phyloP scores from a whole-genome alignment of 106 monocot genomes.

The Dendrobium catenatum region DNA sequence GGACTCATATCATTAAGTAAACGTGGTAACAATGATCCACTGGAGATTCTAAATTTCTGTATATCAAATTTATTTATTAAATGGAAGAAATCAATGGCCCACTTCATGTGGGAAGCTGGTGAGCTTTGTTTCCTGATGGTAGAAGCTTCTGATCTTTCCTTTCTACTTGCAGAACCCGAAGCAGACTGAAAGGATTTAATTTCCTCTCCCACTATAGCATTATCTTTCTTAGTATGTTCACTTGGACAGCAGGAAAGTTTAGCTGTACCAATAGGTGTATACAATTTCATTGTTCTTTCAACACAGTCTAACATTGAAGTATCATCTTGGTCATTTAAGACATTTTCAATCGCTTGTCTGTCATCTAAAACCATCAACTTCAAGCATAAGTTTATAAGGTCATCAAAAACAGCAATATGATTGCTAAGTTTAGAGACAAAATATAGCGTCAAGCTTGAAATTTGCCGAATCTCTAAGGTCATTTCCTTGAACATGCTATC shows the following conservation, averaged over 20 bases:
- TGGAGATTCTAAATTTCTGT: conserved; percentile 16
- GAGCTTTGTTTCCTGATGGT: conserved; percentile 1
- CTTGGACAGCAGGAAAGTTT: not conserved
- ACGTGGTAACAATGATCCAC: conserved; percentile 21
- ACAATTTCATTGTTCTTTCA: conserved; percentile 15
- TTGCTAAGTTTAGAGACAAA: conserved; percentile 33
- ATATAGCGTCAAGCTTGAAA: conserved; percentile 9
- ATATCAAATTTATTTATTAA: conserved; percentile 23
- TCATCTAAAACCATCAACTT: conserved; percentile 24
- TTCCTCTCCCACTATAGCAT: not conserved
- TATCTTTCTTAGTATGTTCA: not conserved
- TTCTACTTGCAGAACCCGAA: not conserved
- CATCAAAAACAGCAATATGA: conserved; percentile 40
- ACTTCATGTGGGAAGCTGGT: conserved; percentile 6
- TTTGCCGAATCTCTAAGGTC: conserved; percentile 3
- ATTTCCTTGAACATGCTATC: conserved; percentile 18
- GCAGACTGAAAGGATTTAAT: not conserved
- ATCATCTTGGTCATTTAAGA: not conserved
- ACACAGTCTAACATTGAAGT: conserved; percentile 6
- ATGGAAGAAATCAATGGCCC: conserved; percentile 4
- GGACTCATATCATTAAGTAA: conserved; percentile 45
- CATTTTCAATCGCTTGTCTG: not conserved
- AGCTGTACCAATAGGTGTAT: conserved; percentile 10
- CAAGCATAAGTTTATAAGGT: conserved; percentile 45
- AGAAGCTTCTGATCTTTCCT: conserved; percentile 5